Percentiles rank a stretch among this genome's conserved stretches.
Evolutionary conservation across 768 basidiomycete species (phyloP).

Genomic region (Termitomyces sp.): DNA sequence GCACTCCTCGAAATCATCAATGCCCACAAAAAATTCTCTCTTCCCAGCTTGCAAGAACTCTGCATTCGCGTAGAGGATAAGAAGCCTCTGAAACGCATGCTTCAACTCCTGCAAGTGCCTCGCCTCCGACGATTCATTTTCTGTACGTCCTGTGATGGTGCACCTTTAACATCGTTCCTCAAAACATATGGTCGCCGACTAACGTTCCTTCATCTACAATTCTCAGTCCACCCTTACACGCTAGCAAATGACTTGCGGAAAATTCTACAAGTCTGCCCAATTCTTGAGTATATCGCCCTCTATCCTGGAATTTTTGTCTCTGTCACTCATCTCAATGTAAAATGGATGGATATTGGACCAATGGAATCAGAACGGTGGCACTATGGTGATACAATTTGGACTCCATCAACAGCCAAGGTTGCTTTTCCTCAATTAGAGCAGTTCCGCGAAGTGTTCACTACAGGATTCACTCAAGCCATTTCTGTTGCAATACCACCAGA

Average conservation of each 20-base stretch:
- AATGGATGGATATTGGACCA: neutral
- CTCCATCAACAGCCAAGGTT: neutral
- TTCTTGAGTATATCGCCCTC: neutral
- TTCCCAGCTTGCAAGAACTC: neutral
- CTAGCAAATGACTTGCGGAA: neutral
- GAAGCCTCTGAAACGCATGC: neutral
- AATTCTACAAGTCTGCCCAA: neutral
- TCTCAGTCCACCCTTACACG: neutral
- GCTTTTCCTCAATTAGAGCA: neutral
- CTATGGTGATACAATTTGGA: neutral
- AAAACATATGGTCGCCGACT: neutral
- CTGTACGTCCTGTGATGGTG: too few relatives aligned
- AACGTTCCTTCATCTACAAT: neutral
- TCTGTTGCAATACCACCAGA: neutral
- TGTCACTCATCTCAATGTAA: neutral
- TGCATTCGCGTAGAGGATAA: neutral
- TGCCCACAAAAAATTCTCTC: neutral
- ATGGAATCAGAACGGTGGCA: neutral
- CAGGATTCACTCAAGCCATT: neutral
- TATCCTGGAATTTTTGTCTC: neutral
- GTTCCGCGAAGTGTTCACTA: neutral
- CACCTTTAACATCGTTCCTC: neutral
- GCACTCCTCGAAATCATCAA: neutral
- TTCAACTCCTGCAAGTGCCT: neutral
- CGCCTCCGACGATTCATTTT: neutral